Conservation (phyloP, 2,329 filamentous ascomycete genomes). For the Cladophialophora chaetospira region DNA sequence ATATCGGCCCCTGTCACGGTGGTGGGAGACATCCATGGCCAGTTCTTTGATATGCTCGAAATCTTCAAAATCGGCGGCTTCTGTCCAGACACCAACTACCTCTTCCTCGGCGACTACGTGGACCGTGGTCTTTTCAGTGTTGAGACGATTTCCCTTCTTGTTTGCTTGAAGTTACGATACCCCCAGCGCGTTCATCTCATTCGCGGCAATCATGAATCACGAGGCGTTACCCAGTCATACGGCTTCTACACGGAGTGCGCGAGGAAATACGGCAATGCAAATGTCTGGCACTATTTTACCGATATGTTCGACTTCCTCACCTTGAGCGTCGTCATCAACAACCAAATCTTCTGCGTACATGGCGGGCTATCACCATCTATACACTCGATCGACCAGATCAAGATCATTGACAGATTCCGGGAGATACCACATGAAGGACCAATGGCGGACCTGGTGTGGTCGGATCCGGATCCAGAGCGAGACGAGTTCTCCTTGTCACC, state of each 20-base stretch:
- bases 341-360: constrained; percentile 98
- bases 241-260: constrained; percentile 99
- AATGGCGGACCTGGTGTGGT: constrained; percentile 99
- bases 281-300: constrained; percentile 99
- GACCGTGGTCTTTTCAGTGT: constrained; percentile 98
- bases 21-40: constrained; percentile 96
- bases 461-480: constrained; percentile 92
- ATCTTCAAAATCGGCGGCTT: constrained; percentile 98
- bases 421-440: constrained; percentile 98
- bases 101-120: constrained; percentile 97
- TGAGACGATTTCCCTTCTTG: constrained; percentile 95
- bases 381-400: constrained; percentile 98
- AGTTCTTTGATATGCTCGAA: constrained; percentile 98
- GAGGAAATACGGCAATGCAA: constrained; percentile 96
- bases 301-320: constrained; percentile 99
- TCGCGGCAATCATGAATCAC: constrained; percentile 95
- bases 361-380: constrained; percentile 88
- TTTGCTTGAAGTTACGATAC: constrained; percentile 96
- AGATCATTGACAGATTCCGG: constrained; percentile 97
- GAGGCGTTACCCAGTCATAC: constrained; percentile 97
- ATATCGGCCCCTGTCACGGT: constrained; percentile 94
- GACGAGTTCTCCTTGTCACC: constrained; percentile 96
- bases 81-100: constrained; percentile 96
- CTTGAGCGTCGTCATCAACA: constrained; percentile 94
- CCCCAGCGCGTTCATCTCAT: constrained; percentile 94